These are phyloP conservation scores for Grammothele lineata DNA, from an alignment of 768 basidiomycete genomes.

Conservation along the genomic window DNA sequence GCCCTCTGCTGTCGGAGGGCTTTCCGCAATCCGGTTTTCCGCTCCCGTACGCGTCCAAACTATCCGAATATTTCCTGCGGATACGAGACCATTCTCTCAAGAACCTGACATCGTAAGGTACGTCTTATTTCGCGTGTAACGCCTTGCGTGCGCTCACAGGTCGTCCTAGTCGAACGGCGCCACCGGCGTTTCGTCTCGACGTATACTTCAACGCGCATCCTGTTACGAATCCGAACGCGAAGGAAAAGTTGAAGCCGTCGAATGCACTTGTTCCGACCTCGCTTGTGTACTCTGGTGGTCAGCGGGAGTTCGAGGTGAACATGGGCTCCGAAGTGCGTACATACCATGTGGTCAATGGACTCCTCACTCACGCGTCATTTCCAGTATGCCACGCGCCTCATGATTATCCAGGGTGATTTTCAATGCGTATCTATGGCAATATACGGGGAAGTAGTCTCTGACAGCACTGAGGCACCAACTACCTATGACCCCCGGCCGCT, in stretches of 20 bases:
- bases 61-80: slow-evolving; percentile 67
- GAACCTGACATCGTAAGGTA: slow-evolving; percentile 47
- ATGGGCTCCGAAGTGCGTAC: slow-evolving; percentile 59
- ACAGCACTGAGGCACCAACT: slow-evolving; percentile 31
- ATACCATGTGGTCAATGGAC: not conserved
- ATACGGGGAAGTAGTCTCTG: slow-evolving; percentile 51
- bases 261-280: slow-evolving; percentile 72
- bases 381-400: slow-evolving; percentile 70
- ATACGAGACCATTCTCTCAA: slow-evolving; percentile 55
- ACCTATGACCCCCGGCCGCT: slow-evolving; percentile 41
- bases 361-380: slow-evolving; percentile 1
- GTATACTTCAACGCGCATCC: slow-evolving; percentile 73
- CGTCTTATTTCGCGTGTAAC: not conserved
- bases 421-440: slow-evolving; percentile 59
- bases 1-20: slow-evolving; percentile 50
- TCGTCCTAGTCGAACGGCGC: slow-evolving; percentile 56
- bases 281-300: slow-evolving; percentile 68
- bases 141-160: slow-evolving; percentile 7
- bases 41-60: slow-evolving; percentile 63
- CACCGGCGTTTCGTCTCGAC: slow-evolving; percentile 68
- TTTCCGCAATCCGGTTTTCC: slow-evolving; percentile 71
- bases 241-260: slow-evolving; percentile 57
- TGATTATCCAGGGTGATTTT: slow-evolving; percentile 79
- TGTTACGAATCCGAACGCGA: slow-evolving; percentile 38
- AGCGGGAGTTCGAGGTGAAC: slow-evolving; percentile 61